A percentile compares a stretch with the other conserved stretches of the same genome.
Conservation (phyloP, 2,329 filamentous ascomycete genomes). For the Tympanopsis confertula region DNA sequence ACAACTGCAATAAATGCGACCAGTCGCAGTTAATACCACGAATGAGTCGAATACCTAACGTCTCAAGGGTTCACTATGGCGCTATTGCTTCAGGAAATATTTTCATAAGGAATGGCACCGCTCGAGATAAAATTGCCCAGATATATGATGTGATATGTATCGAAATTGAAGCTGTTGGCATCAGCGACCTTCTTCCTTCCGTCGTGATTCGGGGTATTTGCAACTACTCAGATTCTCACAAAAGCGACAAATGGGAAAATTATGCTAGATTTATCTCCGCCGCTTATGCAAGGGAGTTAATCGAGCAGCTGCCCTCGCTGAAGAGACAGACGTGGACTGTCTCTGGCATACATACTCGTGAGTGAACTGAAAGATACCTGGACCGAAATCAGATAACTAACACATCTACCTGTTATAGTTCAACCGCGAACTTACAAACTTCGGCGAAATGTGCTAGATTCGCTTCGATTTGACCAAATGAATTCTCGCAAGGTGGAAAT, state of each 20-base stretch:
- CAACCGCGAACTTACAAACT: neutral
- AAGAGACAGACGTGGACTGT: no score
- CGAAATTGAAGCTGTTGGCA: neutral
- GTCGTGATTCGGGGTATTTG: conserved; percentile 5
- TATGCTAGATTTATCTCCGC: conserved; percentile 3
- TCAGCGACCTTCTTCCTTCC: neutral
- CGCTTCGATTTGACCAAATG: conserved; percentile 23
- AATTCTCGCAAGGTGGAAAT: conserved; percentile 22
- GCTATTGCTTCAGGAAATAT: conserved; percentile 4
- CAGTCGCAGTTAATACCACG: no score
- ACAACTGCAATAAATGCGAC: no score
- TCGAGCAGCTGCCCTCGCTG: no score
- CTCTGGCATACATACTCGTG: no score
- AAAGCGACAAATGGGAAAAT: conserved; percentile 1
- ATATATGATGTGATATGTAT: neutral
- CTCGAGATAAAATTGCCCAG: conserved; percentile 2
- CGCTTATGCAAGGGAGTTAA: conserved; percentile 5
- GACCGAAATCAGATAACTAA: no score
- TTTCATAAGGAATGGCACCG: conserved; percentile 3
- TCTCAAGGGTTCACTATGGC: conserved; percentile 1
- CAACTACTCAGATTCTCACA: conserved; percentile 5
- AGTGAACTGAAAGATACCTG: no score
- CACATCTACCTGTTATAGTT: no score
- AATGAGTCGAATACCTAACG: no score
- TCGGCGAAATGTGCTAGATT: conserved; percentile 11